Base-by-base conservation (phyloP, 116 monocot species). In the Cymodocea nodosa region DNA sequence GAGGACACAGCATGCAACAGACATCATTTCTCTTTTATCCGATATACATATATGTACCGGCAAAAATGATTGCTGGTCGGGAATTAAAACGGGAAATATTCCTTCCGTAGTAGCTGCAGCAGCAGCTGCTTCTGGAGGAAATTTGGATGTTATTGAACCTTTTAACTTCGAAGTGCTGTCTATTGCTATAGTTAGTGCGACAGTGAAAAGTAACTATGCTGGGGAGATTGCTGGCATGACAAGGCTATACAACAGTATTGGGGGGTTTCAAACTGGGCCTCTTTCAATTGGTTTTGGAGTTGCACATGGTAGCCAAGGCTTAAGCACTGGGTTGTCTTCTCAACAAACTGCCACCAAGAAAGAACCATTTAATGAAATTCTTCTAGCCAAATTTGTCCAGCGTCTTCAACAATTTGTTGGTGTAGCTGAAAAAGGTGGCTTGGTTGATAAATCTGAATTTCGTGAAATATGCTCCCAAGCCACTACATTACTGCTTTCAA, bases 171-270 rank as follows among this genome's bases (percentile, higher is more conserved):
- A 92, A 79, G 88, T 97, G 10, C 76, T 91, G 16, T 80, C 92
- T 35, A 98, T 89, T 70, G 98, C 85, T 30, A 69, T 92, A 53
- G 84, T 89, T 36, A 92, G 86, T 80, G 92, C 98, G 48, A 89
- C 98, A 40, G 66, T 80, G 14, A 98, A 98, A 63, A 84, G 89
- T 73, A 98, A 98, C 50, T 80, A 81, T 82, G 82, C 82, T 71
- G 98, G 86, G 16, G 92, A 98, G 70, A 98, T 98, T 80, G 89
- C 86, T 75, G 98, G 98, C 65, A 92, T 98, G 98, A 89, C 80
- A 84, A 85, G 78, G 70, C 66, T 98, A 51, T 98, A 82, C 56
- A 78, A 84, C 71, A 87, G 70, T 55, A 87, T 97, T 70, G 97
- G 91, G 36, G 90, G 87, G 19, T 82, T 87, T 76, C 79, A 84